These are phyloP conservation scores for Leccinum olivaceopallidum DNA, from an alignment of 768 basidiomycete species.

Conservation along the genomic window DNA sequence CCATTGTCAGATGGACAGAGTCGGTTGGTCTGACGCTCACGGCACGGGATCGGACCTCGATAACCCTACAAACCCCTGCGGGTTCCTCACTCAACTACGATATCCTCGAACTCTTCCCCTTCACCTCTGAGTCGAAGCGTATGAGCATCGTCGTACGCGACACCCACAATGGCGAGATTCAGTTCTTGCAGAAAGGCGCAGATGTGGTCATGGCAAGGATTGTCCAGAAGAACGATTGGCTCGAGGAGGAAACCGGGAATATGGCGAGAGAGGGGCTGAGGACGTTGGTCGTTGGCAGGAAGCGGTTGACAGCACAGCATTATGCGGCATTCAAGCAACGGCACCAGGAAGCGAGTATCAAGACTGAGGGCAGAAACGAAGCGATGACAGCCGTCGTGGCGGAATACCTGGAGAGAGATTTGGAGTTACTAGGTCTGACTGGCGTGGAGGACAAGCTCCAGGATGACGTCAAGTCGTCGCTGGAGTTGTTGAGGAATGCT, in stretches of 20 bases:
- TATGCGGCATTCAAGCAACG: slow-evolving; percentile 72
- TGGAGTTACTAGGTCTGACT: slow-evolving; percentile 91
- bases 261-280: slow-evolving; percentile 97
- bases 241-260: slow-evolving; percentile 97
- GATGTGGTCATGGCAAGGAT: slow-evolving; percentile 98
- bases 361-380: slow-evolving; percentile 77
- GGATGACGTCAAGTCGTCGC: slow-evolving; percentile 91
- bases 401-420: slow-evolving; percentile 79
- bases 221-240: slow-evolving; percentile 96
- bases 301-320: slow-evolving; percentile 64
- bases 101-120: slow-evolving; percentile 94
- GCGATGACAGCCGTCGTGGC: slow-evolving; percentile 75
- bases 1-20: slow-evolving; percentile 96
- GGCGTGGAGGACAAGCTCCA: slow-evolving; percentile 99
- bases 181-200: slow-evolving; percentile 94
- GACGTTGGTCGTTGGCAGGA: slow-evolving; percentile 90
- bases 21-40: slow-evolving; percentile 90
- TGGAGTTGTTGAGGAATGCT: slow-evolving; percentile 92
- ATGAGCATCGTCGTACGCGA: slow-evolving; percentile 98
- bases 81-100: slow-evolving; percentile 71
- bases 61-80: slow-evolving; percentile 75
- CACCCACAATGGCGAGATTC: slow-evolving; percentile 68
- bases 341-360: slow-evolving; percentile 79
- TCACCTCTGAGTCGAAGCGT: slow-evolving; percentile 97
- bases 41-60: slow-evolving; percentile 88